A percentile compares a stretch with the other conserved stretches of the same genome.
These are phyloP conservation scores for Alternaria triticimaculans DNA, from an alignment of 2,329 filamentous ascomycete genomes.

Conservation along the genomic window DNA sequence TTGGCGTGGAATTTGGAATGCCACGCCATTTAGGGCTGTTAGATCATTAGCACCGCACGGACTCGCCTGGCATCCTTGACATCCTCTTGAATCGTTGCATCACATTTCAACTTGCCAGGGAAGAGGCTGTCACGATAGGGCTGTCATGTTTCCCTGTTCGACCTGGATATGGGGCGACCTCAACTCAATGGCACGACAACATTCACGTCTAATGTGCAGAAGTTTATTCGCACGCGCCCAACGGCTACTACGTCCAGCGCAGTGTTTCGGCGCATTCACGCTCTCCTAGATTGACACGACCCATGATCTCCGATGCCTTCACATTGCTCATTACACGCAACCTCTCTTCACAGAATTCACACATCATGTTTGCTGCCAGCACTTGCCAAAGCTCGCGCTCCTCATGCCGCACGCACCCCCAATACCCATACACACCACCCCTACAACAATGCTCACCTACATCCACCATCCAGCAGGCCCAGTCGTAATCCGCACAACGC, in stretches of 20 bases:
- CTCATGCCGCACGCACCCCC: background rate
- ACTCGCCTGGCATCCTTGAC: background rate
- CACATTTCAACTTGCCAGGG: background rate
- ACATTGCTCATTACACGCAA: no score
- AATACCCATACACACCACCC: background rate
- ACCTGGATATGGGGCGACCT: background rate
- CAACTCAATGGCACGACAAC: background rate
- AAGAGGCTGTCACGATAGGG: background rate
- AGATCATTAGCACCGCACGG: background rate
- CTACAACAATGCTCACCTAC: conserved; percentile 5
- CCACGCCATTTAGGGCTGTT: background rate
- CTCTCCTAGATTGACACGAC: background rate
- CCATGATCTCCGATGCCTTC: background rate
- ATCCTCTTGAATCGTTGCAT: background rate
- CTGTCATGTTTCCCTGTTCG: background rate
- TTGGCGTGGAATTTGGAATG: background rate
- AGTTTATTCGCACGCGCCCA: background rate
- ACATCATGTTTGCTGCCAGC: background rate
- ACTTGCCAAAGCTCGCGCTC: background rate
- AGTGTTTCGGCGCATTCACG: background rate
- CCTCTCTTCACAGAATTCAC: background rate
- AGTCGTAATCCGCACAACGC: conserved; percentile 6
- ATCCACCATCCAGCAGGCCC: conserved; percentile 13
- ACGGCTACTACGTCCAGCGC: background rate
- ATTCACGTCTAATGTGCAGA: background rate